Conservation (phyloP, 495 filamentous ascomycete genomes). For the Trichoderma parareesei region DNA sequence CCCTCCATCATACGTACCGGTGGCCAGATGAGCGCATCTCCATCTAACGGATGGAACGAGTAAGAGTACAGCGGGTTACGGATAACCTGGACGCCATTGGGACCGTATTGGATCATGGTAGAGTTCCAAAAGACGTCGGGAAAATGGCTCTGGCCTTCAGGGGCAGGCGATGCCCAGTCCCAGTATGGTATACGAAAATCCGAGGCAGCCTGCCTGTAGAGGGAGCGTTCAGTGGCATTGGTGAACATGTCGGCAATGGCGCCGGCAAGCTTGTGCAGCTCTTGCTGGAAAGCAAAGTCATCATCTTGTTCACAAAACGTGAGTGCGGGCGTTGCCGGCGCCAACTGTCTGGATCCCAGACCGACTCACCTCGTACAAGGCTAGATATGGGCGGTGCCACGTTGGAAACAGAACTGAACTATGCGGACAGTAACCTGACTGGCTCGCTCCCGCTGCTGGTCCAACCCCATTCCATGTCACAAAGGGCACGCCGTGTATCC, state of each 20-base stretch:
- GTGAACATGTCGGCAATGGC: constrained; percentile 47
- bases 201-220: constrained; percentile 42
- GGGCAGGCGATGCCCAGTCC: constrained; percentile 55
- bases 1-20: constrained; percentile 31
- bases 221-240: constrained; percentile 28
- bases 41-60: constrained; percentile 47
- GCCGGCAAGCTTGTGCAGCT: constrained; percentile 42
- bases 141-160: constrained; percentile 41
- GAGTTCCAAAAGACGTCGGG: constrained; percentile 36
- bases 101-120: constrained; percentile 42
- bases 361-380: constrained; percentile 50
- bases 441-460: constrained; percentile 34
- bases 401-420: constrained; percentile 56
- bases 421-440: constrained; percentile 58
- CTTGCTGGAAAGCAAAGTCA: constrained; percentile 37
- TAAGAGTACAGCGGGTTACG: constrained; percentile 57
- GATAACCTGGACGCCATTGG: constrained; percentile 46
- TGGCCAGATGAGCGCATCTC: constrained; percentile 29
- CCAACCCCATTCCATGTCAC: constrained; percentile 49
- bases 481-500: constrained; percentile 58
- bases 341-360: background rate
- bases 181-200: constrained; percentile 59
- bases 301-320: background rate
- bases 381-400: constrained; percentile 67
- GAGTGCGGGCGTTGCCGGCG: background rate